phyloP scores from a whole-genome alignment of 2,329 filamentous ascomycete genomes.

The Periglandula ipomoeae region DNA sequence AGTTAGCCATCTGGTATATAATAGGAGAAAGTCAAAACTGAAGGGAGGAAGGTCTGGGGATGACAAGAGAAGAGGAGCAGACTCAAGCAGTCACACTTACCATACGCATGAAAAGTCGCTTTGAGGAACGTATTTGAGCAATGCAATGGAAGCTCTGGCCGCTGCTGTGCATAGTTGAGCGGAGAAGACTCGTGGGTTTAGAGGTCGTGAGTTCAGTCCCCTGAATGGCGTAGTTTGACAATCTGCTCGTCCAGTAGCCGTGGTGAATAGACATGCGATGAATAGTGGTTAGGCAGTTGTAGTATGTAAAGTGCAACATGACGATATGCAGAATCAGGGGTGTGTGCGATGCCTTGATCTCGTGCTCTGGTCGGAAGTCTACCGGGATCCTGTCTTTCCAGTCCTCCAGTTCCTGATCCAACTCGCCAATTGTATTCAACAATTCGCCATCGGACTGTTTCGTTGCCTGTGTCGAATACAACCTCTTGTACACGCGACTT shows the following conservation, averaged over 20 bases:
- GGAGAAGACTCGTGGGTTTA: conserved; percentile 91
- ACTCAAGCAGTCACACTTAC: conserved; percentile 50
- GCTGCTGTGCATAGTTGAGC: conserved; percentile 88
- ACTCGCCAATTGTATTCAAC: conserved; percentile 88
- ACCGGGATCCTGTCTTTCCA: conserved; percentile 96
- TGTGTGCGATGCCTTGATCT: conserved; percentile 87
- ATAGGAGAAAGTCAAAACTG: too few species aligned
- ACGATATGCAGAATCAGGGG: conserved; percentile 92
- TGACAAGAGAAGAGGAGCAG: not conserved
- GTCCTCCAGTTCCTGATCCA: conserved; percentile 80
- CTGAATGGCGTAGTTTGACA: conserved; percentile 92
- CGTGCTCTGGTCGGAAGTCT: conserved; percentile 93
- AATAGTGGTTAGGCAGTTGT: conserved; percentile 95
- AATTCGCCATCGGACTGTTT: conserved; percentile 89
- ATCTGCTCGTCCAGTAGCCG: conserved; percentile 91
- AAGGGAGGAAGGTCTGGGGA: not conserved
- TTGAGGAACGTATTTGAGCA: conserved; percentile 93
- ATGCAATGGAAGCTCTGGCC: conserved; percentile 81
- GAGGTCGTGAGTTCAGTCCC: conserved; percentile 79
- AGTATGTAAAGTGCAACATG: conserved; percentile 92
- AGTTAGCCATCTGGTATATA: too few species aligned
- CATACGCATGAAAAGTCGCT: conserved; percentile 93
- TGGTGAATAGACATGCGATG: conserved; percentile 98
- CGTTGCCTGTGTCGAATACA: conserved; percentile 88
- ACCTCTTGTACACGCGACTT: conserved; percentile 82